Percentiles rank a stretch among this genome's conserved stretches.
These are phyloP conservation scores for Houttuynia cordata DNA, from an alignment of 164 flowering plant genomes.

Conservation along the genomic window DNA sequence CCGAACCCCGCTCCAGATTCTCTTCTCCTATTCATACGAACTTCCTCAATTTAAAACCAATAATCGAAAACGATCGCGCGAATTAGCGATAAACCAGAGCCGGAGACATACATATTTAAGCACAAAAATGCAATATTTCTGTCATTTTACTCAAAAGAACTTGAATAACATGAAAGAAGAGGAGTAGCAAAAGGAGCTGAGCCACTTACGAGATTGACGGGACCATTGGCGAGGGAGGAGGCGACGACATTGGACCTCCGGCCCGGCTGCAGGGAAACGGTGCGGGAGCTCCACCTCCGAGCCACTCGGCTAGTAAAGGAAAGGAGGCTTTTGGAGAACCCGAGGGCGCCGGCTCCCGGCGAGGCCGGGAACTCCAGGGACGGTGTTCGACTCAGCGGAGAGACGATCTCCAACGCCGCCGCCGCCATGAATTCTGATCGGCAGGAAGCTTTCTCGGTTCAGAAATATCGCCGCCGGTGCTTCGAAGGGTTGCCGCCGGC, in stretches of 20 bases:
- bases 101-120: background rate
- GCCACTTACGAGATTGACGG: background rate
- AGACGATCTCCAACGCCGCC: background rate
- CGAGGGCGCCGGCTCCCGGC: background rate
- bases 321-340: background rate
- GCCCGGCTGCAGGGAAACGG: background rate
- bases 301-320: background rate
- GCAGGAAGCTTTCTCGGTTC: background rate
- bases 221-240: background rate
- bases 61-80: background rate
- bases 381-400: background rate
- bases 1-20: slow-evolving; percentile 19
- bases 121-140: background rate
- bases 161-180: too few relatives aligned
- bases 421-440: background rate
- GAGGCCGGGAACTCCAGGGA: background rate
- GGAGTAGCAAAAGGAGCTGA: background rate
- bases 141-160: background rate
- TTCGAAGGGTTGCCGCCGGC: background rate
- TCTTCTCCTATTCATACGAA: slow-evolving; percentile 5
- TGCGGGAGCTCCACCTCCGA: background rate
- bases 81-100: background rate
- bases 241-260: background rate
- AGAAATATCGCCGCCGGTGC: background rate
- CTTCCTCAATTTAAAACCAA: background rate